Evolutionary conservation across 257 asterid species (phyloP), one percentile per base, ranked within the genome.

Genomic region (Nicotiana noctiflora): DNA sequence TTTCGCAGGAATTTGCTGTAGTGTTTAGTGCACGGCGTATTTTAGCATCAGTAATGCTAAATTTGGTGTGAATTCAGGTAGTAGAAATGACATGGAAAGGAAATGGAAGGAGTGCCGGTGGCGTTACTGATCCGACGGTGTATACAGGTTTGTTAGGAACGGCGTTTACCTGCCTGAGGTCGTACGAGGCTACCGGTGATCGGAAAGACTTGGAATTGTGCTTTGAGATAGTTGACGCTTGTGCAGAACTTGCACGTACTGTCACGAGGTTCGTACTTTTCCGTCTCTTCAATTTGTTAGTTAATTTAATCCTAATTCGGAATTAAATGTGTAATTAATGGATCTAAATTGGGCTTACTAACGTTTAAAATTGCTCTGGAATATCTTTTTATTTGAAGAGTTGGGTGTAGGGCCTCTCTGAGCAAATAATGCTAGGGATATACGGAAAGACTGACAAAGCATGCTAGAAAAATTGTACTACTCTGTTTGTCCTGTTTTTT

Each of bases 121-220:
- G 81, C 34, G 82, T 79, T 27, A 79, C 85, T 68, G 97, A 93
- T 83, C 91, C 92, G 23, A 89, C 89, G 4, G 89, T 88, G 67
- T 91, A 85, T 74, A 84, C 95, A 74, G 97, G 98, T 8, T 75
- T 93, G 86, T 79, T 93, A 76, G 98, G 97, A 72, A 91, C 95
- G 32, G 94, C 98, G 60, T 88, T 90, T 87, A 84, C 88, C 75
- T 93, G 97, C 80, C 79, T 93, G 84, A 85, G 94, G 77, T 89
- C 93, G 27, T 92, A 89, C 57, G 89, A 88, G 87, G 89, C 92
- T 80, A 90, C 97, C 82, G 93, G 91, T 25, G 84, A 80, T 85
- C 89, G 21, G 86, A 83, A 56, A 46, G 97, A 93, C 83, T 82
- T 93, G 90, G 80, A 65, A 13, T 53, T 91, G 82, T 90, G 96